phyloP scores from a whole-genome alignment of 192 early-diverging fungal genomes.

The Backusella tarrabulga region DNA sequence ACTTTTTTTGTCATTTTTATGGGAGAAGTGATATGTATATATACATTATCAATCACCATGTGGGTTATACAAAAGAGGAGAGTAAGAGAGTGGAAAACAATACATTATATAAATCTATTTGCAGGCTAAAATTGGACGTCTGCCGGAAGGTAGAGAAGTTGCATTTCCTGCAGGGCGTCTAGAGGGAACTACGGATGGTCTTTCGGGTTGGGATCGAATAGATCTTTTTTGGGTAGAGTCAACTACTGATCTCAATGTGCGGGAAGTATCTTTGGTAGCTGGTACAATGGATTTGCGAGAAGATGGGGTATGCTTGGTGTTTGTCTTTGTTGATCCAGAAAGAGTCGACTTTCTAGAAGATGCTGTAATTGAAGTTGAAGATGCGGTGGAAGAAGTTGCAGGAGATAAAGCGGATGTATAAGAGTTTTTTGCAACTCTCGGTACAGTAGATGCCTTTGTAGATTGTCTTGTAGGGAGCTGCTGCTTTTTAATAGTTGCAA shows the following conservation, averaged over 20 bases:
- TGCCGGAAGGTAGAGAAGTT: neutral
- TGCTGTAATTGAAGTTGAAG: neutral
- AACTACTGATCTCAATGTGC: neutral
- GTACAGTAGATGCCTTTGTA: neutral
- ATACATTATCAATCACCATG: neutral
- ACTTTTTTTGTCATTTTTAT: neutral
- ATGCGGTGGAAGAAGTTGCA: neutral
- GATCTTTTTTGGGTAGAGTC: neutral
- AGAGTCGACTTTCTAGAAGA: neutral
- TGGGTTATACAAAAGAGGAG: conserved; percentile 16
- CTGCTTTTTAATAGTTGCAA: conserved; percentile 7
- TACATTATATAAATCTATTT: conserved; percentile 5
- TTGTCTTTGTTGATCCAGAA: neutral
- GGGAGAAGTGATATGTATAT: neutral
- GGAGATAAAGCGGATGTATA: neutral
- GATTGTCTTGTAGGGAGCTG: neutral
- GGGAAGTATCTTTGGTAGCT: neutral
- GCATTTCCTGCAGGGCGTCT: conserved; percentile 5
- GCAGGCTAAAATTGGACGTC: conserved; percentile 2
- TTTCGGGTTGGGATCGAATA: neutral
- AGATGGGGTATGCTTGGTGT: neutral
- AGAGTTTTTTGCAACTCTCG: neutral
- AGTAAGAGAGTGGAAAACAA: neutral
- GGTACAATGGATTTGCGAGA: neutral
- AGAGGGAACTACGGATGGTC: conserved; percentile 13